Conservation (phyloP, 2,329 filamentous ascomycete species). For the Westerdykella sp. region DNA sequence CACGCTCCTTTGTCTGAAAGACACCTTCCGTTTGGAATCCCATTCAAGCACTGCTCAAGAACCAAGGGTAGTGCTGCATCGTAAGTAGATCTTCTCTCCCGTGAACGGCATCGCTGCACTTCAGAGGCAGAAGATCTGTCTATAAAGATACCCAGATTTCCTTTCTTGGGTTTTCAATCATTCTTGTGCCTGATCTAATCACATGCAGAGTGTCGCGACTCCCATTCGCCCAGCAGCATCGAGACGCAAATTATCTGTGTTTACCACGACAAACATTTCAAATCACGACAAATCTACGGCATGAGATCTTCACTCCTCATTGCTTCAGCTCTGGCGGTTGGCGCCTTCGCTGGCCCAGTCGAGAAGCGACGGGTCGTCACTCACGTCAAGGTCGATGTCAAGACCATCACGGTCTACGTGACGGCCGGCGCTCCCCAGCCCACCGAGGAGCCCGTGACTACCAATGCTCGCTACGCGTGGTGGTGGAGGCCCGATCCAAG, state of each 20-base stretch:
- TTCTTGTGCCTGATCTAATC: conserved; percentile 8
- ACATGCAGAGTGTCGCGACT: conserved; percentile 4
- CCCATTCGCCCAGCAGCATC: conserved; percentile 7
- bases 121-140: not conserved
- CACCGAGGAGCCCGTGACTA: not conserved
- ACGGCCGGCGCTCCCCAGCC: conserved; percentile 5
- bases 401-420: conserved; percentile 19
- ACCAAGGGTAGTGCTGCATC: conserved; percentile 1
- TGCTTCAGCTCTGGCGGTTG: conserved; percentile 19
- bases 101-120: not conserved
- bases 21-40: conserved; percentile 13
- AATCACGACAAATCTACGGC: conserved; percentile 7
- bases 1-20: conserved; percentile 16
- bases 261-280: conserved; percentile 2
- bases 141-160: conserved; percentile 7
- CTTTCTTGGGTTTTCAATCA: not conserved
- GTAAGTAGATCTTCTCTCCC: conserved; percentile 7
- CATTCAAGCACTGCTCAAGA: conserved; percentile 1
- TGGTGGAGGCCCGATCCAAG: conserved; percentile 1
- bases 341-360: conserved; percentile 21
- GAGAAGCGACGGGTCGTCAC: conserved; percentile 19
- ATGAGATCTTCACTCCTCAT: conserved; percentile 27
- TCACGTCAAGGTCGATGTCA: conserved; percentile 14
- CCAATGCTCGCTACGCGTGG: not conserved
- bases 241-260: conserved; percentile 7